Percentiles rank a stretch among this genome's conserved stretches.
These are phyloP conservation scores for Aspergillus heteromorphus DNA, from an alignment of 495 filamentous ascomycete species.

Conservation along the genomic window DNA sequence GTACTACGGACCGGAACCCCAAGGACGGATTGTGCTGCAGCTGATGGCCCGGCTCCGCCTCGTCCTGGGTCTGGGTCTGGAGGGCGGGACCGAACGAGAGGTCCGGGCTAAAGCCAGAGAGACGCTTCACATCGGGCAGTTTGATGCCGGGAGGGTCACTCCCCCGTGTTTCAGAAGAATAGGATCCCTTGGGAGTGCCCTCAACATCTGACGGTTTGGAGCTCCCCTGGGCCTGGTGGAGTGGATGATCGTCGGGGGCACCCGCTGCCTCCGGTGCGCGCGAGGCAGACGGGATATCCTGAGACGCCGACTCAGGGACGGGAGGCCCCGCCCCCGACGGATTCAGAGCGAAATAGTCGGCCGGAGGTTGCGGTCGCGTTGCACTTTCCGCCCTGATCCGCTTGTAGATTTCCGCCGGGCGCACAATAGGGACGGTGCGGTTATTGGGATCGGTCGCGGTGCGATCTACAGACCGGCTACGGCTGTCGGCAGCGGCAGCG, in stretches of 20 bases:
- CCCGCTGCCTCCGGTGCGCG: background rate
- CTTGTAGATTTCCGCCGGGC: conserved; percentile 76
- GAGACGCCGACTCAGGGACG: conserved; percentile 10
- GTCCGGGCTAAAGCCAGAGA: conserved; percentile 58
- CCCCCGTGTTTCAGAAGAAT: conserved; percentile 1
- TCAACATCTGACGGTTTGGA: background rate
- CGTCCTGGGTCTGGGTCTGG: conserved; percentile 13
- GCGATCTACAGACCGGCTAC: conserved; percentile 44
- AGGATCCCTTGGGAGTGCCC: background rate
- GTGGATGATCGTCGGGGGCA: background rate
- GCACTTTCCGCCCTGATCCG: conserved; percentile 64
- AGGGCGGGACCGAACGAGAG: conserved; percentile 23
- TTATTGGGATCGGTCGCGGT: conserved; percentile 16
- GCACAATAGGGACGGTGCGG: conserved; percentile 50
- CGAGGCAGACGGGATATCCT: background rate
- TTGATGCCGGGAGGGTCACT: conserved; percentile 17
- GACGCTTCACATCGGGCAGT: conserved; percentile 59
- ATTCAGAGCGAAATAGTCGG: conserved; percentile 15
- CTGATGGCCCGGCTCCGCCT: conserved; percentile 14
- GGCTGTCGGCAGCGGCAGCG: conserved; percentile 25
- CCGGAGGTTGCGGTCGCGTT: conserved; percentile 47
- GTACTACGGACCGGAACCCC: conserved; percentile 62
- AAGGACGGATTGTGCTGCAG: conserved; percentile 53
- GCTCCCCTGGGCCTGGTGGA: background rate
- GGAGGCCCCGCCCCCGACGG: conserved; percentile 8